phyloP scores from a whole-genome alignment of 805 yeast genomes.

The Torulaspora microellipsoides region DNA sequence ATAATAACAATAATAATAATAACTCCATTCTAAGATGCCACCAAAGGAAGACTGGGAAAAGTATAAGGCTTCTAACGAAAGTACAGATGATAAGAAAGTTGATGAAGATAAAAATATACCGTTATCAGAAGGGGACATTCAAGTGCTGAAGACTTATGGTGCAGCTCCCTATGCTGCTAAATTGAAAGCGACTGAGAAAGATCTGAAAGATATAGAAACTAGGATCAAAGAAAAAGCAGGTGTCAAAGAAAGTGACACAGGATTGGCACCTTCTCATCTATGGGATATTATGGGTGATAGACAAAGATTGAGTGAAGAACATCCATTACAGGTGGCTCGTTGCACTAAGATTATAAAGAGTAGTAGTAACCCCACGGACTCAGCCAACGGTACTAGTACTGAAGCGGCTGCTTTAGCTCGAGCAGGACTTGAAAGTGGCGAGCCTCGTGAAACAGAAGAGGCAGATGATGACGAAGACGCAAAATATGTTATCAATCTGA shows the following conservation, averaged over 20 bases:
- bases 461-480: conserved; percentile 76
- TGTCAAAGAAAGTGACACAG: conserved; percentile 91
- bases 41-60: conserved; percentile 99
- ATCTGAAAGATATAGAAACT: conserved; percentile 75
- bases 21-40: conserved; percentile 51
- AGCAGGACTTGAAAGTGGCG: conserved; percentile 22
- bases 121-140: conserved; percentile 92
- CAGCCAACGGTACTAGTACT: conserved; percentile 20
- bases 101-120: conserved; percentile 77
- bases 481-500: conserved; percentile 91
- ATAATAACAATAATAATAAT: too few relatives aligned
- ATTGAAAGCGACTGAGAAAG: conserved; percentile 80
- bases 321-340: conserved; percentile 96
- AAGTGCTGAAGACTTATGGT: conserved; percentile 93
- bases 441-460: conserved; percentile 16
- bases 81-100: conserved; percentile 46
- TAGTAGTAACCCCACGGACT: conserved; percentile 34
- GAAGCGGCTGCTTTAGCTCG: conserved; percentile 8
- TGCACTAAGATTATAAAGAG: conserved; percentile 94
- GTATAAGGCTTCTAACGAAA: conserved; percentile 79
- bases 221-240: conserved; percentile 95
- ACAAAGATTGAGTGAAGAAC: conserved; percentile 88
- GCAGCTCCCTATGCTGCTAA: conserved; percentile 91
- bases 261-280: conserved; percentile 91
- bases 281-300: conserved; percentile 98